Percentiles rank a stretch among this genome's conserved stretches.
These are phyloP conservation scores for Royoungia palumana DNA, from an alignment of 768 basidiomycete species.

Conservation along the genomic window DNA sequence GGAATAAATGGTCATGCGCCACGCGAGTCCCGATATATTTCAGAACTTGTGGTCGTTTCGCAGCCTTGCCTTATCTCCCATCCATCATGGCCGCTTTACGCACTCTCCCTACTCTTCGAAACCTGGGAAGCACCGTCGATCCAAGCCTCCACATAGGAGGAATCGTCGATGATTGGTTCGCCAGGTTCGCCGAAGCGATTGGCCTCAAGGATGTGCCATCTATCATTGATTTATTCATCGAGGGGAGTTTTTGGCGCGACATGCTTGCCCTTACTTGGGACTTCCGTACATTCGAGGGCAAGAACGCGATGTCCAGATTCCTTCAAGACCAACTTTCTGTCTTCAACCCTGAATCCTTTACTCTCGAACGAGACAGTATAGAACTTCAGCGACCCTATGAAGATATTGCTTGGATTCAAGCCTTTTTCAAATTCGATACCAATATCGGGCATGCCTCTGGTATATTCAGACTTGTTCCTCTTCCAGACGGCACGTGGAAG, in stretches of 20 bases:
- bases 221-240: conserved; percentile 33
- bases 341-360: conserved; percentile 21
- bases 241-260: conserved; percentile 54
- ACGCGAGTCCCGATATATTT: no score
- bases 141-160: conserved; percentile 34
- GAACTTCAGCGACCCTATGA: conserved; percentile 28
- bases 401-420: conserved; percentile 44
- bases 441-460: conserved; percentile 39
- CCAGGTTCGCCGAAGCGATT: conserved; percentile 34
- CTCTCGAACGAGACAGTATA: conserved; percentile 19
- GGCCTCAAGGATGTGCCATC: conserved; percentile 33
- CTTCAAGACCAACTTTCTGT: conserved; percentile 43
- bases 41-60: not conserved
- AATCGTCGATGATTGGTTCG: conserved; percentile 42
- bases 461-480: conserved; percentile 46
- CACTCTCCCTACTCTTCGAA: conserved; percentile 23
- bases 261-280: conserved; percentile 62
- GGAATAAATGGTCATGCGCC: no score
- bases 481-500: conserved; percentile 42
- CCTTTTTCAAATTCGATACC: conserved; percentile 43
- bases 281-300: conserved; percentile 54
- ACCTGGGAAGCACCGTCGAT: conserved; percentile 23
- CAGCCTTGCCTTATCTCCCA: not conserved
- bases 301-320: conserved; percentile 38
- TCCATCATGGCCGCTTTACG: conserved; percentile 7